Base-by-base conservation (phyloP, 202 grass and related monocot genomes). In the Saccharum hybrid region DNA sequence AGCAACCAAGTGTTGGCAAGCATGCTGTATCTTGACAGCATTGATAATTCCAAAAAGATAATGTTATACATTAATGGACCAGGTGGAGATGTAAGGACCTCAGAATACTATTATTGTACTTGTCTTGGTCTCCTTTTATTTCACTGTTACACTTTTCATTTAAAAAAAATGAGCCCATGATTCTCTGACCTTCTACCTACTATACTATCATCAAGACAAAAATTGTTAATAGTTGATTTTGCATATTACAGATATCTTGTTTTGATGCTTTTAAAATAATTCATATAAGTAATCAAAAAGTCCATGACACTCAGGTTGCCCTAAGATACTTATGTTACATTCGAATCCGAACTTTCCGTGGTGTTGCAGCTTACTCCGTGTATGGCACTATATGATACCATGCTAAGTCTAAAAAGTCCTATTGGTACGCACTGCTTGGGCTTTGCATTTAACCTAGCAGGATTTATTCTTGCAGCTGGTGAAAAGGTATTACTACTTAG, bases 391-490 rank as follows among this genome's bases (percentile, higher is more conserved):
- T 98, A 98, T 84, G 96, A 98, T 83, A 93, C 96, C 36, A 98
- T 98, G 86, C 85, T 90, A 89, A 93, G 87, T 79, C 83, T 98
- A n/a, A 93, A 91, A 62, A 92, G 89, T 74, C 62, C 88, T 59
- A 92, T 98, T 62, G 84, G 77, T 39, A 98, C 96, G 5, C 90
- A 91, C 11, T 98, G 96, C 82, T 75, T 98, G 71, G 96, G 96
- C n/a, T 92, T 87, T 90, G 96, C 96, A 83, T 96, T 85, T 88
- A 90, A 98, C 81, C 64, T 98, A 67, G 86, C 96, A 79, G 93
- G 85, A 76, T 98, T 95, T 85, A 87, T 98, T 90, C 91, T 98
- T 79, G 93, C 96, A 69, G 93, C 96, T 70, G 96, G 96, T 77
- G 90, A 95, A 43, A 98, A 94, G 93, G 96, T 95, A 77, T 42